Conservation (phyloP, 495 filamentous ascomycete genomes). For the Aspergillus campestris region DNA sequence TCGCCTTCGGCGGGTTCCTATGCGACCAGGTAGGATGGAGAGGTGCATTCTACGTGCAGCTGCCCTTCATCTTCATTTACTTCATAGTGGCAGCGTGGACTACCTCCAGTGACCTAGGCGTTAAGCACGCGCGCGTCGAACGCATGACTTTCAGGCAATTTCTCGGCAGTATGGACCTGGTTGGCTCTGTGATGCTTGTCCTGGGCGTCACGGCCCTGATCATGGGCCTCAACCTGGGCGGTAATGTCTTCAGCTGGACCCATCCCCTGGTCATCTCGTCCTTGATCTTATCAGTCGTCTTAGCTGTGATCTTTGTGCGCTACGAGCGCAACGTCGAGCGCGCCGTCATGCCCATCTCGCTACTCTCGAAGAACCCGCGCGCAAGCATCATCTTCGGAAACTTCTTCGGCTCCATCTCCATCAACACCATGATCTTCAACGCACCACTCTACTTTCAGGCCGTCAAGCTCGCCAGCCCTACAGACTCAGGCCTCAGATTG, state of each 20-base stretch:
- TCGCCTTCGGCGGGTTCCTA: slow-evolving; percentile 64
- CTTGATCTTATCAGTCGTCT: slow-evolving; percentile 46
- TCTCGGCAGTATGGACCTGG: slow-evolving; percentile 59
- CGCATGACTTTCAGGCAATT: slow-evolving; percentile 43
- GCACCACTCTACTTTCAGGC: slow-evolving; percentile 75
- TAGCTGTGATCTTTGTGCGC: slow-evolving; percentile 50
- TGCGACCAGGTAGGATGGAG: slow-evolving; percentile 70
- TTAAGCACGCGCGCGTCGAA: slow-evolving; percentile 39
- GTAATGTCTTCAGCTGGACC: slow-evolving; percentile 66
- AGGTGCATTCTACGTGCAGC: slow-evolving; percentile 60
- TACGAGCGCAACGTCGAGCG: slow-evolving; percentile 52
- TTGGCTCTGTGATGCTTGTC: slow-evolving; percentile 58
- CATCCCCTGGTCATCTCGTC: slow-evolving; percentile 62
- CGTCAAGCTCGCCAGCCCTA: slow-evolving; percentile 63
- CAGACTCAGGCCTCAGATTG: slow-evolving; percentile 62
- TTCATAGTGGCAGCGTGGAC: slow-evolving; percentile 47
- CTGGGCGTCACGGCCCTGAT: slow-evolving; percentile 57
- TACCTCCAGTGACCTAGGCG: slow-evolving; percentile 52
- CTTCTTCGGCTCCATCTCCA: slow-evolving; percentile 52
- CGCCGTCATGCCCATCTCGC: slow-evolving; percentile 63
- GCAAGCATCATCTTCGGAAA: slow-evolving; percentile 63
- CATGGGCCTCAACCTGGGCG: slow-evolving; percentile 66
- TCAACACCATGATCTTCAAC: slow-evolving; percentile 69
- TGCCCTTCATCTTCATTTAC: slow-evolving; percentile 54
- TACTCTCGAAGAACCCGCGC: slow-evolving; percentile 51